phyloP scores from a whole-genome alignment of 768 basidiomycete genomes.

The Chlorophyllum brunneum region DNA sequence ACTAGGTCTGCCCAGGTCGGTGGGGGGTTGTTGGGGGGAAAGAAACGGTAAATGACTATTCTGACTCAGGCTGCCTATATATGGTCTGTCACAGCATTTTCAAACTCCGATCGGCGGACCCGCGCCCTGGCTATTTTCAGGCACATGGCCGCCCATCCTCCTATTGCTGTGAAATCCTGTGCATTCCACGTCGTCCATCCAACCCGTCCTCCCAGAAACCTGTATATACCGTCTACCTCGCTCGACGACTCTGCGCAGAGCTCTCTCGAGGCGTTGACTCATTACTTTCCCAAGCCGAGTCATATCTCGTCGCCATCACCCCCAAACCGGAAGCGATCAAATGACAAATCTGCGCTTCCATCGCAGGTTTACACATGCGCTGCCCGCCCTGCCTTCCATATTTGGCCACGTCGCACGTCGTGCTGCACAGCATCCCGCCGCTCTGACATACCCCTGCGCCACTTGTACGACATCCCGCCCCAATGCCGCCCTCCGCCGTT shows the following conservation, averaged over 20 bases:
- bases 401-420: not conserved
- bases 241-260: not conserved
- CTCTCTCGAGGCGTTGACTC: not conserved
- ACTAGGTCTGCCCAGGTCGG: not conserved
- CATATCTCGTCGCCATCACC: constrained; percentile 1
- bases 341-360: constrained; percentile 12
- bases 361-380: constrained; percentile 4
- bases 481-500: constrained; percentile 3
- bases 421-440: constrained; percentile 1
- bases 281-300: constrained; percentile 7
- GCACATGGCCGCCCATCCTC: not conserved
- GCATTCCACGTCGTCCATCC: constrained; percentile 2
- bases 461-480: no score
- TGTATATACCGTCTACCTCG: not conserved
- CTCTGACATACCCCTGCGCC: not conserved
- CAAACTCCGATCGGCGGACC: constrained; percentile 9
- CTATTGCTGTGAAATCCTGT: constrained; percentile 9
- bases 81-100: constrained; percentile 3
- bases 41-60: not conserved
- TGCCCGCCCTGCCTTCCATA: constrained; percentile 1
- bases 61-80: constrained; percentile 8
- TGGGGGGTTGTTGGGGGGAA: constrained; percentile 2
- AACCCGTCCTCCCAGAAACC: not conserved
- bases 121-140: not conserved
- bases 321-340: not conserved